Conservation (phyloP, 2,329 filamentous ascomycete genomes). For the Bipolaris zeicola region DNA sequence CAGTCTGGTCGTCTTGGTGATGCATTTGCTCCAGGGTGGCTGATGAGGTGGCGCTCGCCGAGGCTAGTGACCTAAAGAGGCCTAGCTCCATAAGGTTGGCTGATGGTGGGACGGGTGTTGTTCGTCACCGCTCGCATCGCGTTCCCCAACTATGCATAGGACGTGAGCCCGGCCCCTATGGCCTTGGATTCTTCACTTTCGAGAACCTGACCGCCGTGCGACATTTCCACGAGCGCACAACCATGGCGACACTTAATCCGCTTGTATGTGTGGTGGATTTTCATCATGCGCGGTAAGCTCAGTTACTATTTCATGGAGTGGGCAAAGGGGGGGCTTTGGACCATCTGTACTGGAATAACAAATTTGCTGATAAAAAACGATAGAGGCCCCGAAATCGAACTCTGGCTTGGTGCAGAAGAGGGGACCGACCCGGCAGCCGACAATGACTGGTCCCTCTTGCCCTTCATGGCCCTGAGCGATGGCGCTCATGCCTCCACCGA, state of each 20-base stretch:
- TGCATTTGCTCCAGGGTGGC: neutral
- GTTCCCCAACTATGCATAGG: slow-evolving; percentile 23
- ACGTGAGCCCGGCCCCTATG: slow-evolving; percentile 21
- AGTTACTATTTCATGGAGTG: neutral
- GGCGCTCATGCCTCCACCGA: slow-evolving; percentile 91
- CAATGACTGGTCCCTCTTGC: slow-evolving; percentile 88
- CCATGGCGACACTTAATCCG: slow-evolving; percentile 49
- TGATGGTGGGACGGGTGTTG: slow-evolving; percentile 16
- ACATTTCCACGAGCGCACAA: slow-evolving; percentile 18
- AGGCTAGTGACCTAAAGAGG: slow-evolving; percentile 11
- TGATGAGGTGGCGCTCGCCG: slow-evolving; percentile 6
- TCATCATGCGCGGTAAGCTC: slow-evolving; percentile 55
- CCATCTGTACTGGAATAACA: neutral
- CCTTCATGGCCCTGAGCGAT: slow-evolving; percentile 96
- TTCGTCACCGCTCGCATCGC: slow-evolving; percentile 33
- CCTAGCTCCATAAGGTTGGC: slow-evolving; percentile 32
- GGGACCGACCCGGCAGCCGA: slow-evolving; percentile 77
- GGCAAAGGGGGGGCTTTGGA: neutral
- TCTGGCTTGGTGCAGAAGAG: slow-evolving; percentile 80
- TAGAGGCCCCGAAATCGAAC: slow-evolving; percentile 89
- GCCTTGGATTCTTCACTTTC: slow-evolving; percentile 4
- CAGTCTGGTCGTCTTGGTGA: slow-evolving; percentile 4
- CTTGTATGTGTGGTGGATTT: slow-evolving; percentile 60
- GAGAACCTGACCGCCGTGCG: slow-evolving; percentile 3
- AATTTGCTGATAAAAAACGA: neutral